Percentiles rank a stretch among this genome's conserved stretches.
phyloP scores from a whole-genome alignment of 148 eudicot genomes.

The Beta vulgaris region DNA sequence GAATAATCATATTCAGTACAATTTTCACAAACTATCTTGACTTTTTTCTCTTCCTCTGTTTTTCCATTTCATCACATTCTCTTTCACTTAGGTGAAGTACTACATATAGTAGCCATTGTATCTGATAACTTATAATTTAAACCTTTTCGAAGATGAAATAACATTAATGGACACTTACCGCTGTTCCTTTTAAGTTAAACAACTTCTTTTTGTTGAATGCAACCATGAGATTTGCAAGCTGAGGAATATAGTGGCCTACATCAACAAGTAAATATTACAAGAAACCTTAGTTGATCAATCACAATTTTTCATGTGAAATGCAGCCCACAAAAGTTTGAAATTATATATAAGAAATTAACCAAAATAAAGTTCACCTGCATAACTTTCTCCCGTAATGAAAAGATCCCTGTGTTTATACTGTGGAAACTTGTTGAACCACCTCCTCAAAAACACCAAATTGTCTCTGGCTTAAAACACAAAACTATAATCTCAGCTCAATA shows the following conservation, averaged over 20 bases:
- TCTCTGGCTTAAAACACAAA: slow-evolving; percentile 59
- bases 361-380: slow-evolving; percentile 63
- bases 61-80: too few species aligned
- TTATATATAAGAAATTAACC: background rate
- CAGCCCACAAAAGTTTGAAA: background rate
- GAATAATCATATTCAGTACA: too few species aligned
- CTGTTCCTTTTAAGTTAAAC: slow-evolving; percentile 88
- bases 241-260: slow-evolving; percentile 95
- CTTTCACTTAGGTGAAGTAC: too few species aligned
- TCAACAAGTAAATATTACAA: background rate
- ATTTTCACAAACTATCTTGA: too few species aligned
- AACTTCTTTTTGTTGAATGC: slow-evolving; percentile 54
- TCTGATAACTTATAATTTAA: too few species aligned
- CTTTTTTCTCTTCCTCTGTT: too few species aligned
- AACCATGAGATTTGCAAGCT: slow-evolving; percentile 78
- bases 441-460: slow-evolving; percentile 79
- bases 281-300: background rate
- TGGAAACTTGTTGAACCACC: slow-evolving; percentile 90
- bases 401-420: slow-evolving; percentile 62
- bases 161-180: slow-evolving; percentile 47
- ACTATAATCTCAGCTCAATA: background rate
- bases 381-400: slow-evolving; percentile 92
- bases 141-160: background rate
- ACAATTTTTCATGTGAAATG: background rate
- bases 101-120: too few species aligned